Conservation (phyloP, 495 filamentous ascomycete species). For the Neurospora discreta region DNA sequence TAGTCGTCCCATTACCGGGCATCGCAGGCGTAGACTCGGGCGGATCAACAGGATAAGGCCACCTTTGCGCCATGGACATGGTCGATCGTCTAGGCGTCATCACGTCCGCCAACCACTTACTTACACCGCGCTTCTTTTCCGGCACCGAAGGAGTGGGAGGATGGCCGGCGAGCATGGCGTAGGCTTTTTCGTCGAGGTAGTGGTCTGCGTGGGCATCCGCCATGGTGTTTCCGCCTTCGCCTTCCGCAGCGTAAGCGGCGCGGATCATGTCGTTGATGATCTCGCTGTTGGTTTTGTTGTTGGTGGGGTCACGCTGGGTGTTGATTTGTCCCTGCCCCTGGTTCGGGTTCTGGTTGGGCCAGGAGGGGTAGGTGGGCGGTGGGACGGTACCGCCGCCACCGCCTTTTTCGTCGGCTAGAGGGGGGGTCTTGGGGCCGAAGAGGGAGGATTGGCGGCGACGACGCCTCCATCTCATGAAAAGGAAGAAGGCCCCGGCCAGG, state of each 20-base stretch:
- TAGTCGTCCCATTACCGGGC: background rate
- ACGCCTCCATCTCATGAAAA: background rate
- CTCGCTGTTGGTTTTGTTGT: background rate
- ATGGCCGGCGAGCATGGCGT: background rate
- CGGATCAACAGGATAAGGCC: background rate
- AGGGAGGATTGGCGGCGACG: background rate
- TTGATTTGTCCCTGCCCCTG: conserved; percentile 12
- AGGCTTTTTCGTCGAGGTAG: background rate
- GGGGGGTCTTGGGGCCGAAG: background rate
- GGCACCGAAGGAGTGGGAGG: background rate
- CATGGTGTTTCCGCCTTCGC: background rate
- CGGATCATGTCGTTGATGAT: background rate
- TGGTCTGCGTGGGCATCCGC: background rate
- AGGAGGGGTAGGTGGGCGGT: background rate
- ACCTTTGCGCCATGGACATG: background rate
- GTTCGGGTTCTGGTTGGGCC: conserved; percentile 27
- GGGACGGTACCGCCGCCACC: background rate
- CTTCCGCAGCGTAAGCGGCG: background rate
- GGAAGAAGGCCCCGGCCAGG: background rate
- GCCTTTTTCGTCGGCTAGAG: background rate
- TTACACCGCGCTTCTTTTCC: background rate
- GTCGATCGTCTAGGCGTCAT: background rate
- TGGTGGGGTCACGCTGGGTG: conserved; percentile 6
- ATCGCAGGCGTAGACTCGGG: background rate
- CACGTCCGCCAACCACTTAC: background rate